A percentile compares a stretch with the other conserved stretches of the same genome.
Evolutionary conservation across 768 basidiomycete genomes (phyloP).

Genomic region (Mycena galericulata): DNA sequence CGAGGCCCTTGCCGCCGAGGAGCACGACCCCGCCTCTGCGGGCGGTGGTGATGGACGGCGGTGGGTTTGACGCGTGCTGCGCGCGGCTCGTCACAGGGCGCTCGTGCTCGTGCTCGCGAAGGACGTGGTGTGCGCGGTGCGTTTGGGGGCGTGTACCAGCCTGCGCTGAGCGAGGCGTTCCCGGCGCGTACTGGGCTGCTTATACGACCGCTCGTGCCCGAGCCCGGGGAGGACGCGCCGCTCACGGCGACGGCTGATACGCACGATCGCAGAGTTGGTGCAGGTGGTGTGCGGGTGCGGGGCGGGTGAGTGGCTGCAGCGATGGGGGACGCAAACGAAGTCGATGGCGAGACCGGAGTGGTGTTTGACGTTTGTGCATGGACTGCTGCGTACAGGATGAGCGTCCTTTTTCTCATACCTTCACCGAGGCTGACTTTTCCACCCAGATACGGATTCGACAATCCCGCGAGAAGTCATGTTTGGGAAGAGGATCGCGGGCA

Average conservation of each 20-base stretch:
- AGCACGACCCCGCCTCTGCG: too few species aligned
- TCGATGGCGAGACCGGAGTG: slow-evolving; percentile 83
- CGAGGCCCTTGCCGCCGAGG: too few species aligned
- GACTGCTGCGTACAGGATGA: slow-evolving; percentile 78
- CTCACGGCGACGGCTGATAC: slow-evolving; percentile 34
- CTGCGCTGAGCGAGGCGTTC: slow-evolving; percentile 90
- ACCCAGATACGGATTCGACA: slow-evolving; percentile 80
- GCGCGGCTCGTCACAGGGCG: slow-evolving; percentile 83
- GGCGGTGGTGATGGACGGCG: too few species aligned
- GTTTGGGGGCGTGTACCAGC: slow-evolving; percentile 99
- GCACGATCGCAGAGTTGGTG: slow-evolving; percentile 76
- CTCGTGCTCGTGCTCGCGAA: slow-evolving; percentile 94
- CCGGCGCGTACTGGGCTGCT: slow-evolving; percentile 85
- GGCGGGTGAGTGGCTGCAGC: slow-evolving; percentile 65
- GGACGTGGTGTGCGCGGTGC: slow-evolving; percentile 91
- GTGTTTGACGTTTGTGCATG: slow-evolving; percentile 97
- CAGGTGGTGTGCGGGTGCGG: slow-evolving; percentile 82
- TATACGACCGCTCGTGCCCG: slow-evolving; percentile 87
- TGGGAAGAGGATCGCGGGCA: slow-evolving; percentile 89
- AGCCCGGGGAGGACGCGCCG: slow-evolving; percentile 1
- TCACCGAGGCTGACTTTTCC: not conserved
- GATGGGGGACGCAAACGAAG: slow-evolving; percentile 53
- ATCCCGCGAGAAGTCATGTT: slow-evolving; percentile 74
- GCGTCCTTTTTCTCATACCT: not conserved
- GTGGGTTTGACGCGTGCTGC: slow-evolving; percentile 90